Percentiles rank a stretch among this genome's conserved stretches.
Conservation (phyloP, 192 early-diverging fungal genomes). For the Coemansia sp. region DNA sequence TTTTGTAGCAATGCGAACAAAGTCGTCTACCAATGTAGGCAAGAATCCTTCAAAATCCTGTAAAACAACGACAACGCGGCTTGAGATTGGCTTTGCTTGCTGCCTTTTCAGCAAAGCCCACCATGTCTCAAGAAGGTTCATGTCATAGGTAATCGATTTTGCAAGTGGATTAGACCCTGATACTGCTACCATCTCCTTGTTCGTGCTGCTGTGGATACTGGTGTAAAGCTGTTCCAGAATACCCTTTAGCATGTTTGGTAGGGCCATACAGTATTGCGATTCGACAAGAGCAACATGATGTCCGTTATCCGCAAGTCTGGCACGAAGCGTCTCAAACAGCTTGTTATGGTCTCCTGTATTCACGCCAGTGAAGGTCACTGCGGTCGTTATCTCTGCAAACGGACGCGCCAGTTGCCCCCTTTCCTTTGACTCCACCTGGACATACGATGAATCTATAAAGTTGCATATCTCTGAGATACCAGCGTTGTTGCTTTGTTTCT, state of each 20-base stretch:
- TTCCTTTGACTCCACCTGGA: slow-evolving; percentile 22
- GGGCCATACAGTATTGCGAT: slow-evolving; percentile 66
- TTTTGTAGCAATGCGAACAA: slow-evolving; percentile 66
- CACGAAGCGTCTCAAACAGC: slow-evolving; percentile 66
- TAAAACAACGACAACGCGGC: slow-evolving; percentile 68
- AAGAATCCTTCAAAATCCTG: slow-evolving; percentile 89
- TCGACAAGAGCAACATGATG: slow-evolving; percentile 67
- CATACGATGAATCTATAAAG: slow-evolving; percentile 64
- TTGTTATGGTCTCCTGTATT: slow-evolving; percentile 77
- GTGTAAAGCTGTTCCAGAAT: slow-evolving; percentile 73
- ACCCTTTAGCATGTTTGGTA: slow-evolving; percentile 61
- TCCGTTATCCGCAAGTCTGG: slow-evolving; percentile 23
- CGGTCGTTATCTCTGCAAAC: slow-evolving; percentile 70
- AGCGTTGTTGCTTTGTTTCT: slow-evolving; percentile 59
- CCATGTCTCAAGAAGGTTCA: slow-evolving; percentile 69
- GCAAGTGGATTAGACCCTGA: slow-evolving; percentile 14
- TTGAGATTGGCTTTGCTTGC: slow-evolving; percentile 21
- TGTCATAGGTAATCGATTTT: slow-evolving; percentile 63
- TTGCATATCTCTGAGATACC: slow-evolving; percentile 58
- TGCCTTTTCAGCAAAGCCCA: slow-evolving; percentile 32
- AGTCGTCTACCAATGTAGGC: slow-evolving; percentile 67
- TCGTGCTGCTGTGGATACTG: slow-evolving; percentile 21
- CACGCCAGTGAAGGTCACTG: slow-evolving; percentile 68
- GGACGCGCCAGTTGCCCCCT: slow-evolving; percentile 56
- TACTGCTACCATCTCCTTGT: slow-evolving; percentile 9